These are phyloP conservation scores for Trichophyton rubrum DNA, from an alignment of 2,329 filamentous ascomycete genomes.

Conservation along the genomic window DNA sequence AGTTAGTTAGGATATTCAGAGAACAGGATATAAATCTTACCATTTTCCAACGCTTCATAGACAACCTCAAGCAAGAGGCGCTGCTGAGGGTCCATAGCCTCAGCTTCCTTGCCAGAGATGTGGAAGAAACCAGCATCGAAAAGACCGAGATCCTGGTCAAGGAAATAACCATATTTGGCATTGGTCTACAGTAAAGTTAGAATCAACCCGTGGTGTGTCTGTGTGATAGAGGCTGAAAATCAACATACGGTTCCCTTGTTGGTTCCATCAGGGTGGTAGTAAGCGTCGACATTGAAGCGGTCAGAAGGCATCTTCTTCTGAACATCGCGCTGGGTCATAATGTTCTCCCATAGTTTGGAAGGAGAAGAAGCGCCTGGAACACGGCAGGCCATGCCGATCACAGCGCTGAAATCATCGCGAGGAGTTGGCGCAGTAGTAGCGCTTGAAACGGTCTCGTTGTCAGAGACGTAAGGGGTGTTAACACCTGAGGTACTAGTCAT, in stretches of 20 bases:
- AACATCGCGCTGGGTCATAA: conserved; percentile 7
- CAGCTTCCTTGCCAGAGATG: conserved; percentile 18
- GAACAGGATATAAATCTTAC: neutral
- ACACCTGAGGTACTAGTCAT: conserved; percentile 3
- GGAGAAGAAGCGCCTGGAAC: conserved; percentile 8
- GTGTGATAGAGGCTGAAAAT: neutral
- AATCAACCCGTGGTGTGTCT: neutral
- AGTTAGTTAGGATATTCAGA: neutral
- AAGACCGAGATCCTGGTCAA: conserved; percentile 16
- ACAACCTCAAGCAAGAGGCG: conserved; percentile 20
- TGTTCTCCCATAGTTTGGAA: conserved; percentile 9
- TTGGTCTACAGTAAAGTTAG: conserved; percentile 3
- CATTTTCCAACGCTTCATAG: conserved; percentile 21
- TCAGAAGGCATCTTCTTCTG: conserved; percentile 9
- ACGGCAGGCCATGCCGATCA: conserved; percentile 10
- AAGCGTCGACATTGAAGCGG: conserved; percentile 11
- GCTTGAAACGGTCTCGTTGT: conserved; percentile 2
- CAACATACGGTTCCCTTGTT: conserved; percentile 9
- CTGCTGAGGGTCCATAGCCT: conserved; percentile 24
- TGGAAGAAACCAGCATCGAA: conserved; percentile 26
- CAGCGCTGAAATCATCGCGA: conserved; percentile 1
- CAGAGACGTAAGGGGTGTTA: neutral
- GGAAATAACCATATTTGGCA: conserved; percentile 12
- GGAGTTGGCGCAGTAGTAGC: conserved; percentile 3
- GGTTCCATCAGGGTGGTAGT: conserved; percentile 12